Evolutionary conservation across 2,329 filamentous ascomycete genomes (phyloP).

Genomic region (Chalaropsis thielavioides): DNA sequence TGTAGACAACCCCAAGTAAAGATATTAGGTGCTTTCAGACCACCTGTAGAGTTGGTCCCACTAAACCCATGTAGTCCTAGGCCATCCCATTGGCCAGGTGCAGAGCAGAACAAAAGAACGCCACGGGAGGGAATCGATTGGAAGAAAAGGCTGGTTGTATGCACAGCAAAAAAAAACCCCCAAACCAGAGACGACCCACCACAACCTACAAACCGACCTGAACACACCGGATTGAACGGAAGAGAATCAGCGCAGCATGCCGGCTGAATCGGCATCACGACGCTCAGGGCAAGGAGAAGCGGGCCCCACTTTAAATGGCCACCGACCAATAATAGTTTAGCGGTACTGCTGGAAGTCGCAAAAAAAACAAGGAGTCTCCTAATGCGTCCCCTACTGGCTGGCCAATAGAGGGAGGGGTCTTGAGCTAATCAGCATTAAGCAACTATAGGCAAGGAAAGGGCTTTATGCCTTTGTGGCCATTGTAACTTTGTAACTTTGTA

Average conservation of each 20-base stretch:
- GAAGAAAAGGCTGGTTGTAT: neutral
- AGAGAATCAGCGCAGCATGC: neutral
- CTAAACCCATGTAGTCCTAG: neutral
- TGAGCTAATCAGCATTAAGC: conserved; percentile 3
- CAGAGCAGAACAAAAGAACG: too few relatives aligned
- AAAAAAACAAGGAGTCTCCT: neutral
- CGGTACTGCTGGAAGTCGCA: conserved; percentile 1
- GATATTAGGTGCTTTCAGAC: too few relatives aligned
- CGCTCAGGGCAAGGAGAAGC: neutral
- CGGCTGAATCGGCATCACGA: neutral
- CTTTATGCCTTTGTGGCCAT: neutral
- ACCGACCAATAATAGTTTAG: neutral
- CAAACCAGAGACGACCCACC: neutral
- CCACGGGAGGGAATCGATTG: neutral
- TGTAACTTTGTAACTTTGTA: neutral
- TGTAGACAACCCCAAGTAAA: neutral
- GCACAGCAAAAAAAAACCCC: neutral
- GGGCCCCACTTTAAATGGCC: neutral
- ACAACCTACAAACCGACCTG: neutral
- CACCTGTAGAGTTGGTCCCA: neutral
- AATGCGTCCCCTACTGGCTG: neutral
- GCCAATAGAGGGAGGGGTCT: neutral
- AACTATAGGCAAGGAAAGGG: neutral
- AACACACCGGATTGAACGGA: neutral
- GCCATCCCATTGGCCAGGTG: too few relatives aligned